Base-by-base conservation (phyloP, 2,329 filamentous ascomycete species). In the Claviceps cyperi region DNA sequence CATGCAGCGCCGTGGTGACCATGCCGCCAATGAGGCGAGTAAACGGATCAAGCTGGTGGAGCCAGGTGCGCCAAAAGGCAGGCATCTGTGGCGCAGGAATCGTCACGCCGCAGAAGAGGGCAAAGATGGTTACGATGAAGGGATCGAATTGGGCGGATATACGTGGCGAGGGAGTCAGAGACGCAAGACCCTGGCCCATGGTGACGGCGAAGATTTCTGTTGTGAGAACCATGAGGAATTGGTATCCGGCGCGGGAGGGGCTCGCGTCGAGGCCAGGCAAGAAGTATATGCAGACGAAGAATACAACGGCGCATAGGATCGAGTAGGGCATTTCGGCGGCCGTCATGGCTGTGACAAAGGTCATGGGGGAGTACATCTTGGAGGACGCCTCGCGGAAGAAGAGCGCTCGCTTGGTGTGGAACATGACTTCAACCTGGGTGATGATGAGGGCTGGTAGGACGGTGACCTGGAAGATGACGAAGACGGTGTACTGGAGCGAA, bases 401-500 rank as follows among this genome's bases (percentile, higher is more conserved):
- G 55, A 94, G 83, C 60, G 86, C 75, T 43, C 88, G 79, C 54
- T 84, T 82, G 59, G 90, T 72, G 60, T 89, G 83, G 64, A 86
- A 94, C 69, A 89, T 90, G 40, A 69, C 61, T 65, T 94, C 84
- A 49, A 94, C 84, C 60, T 94, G 87, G 1, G 82, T 80, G 51
- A 94, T 79, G 63, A 94, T 87, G 32, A 94, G 73, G 1, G 86
- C 85, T 0, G 88, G 87, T 24, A 95, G 74, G 21, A 94, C 85
- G 0, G 86, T 88, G 48, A 89, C 80, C 64, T 94, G 87, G 77
- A 95, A 95, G 64, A 92, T 86, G 65, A 91, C 80, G 66, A 95
- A 95, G 54, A 95, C 77, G 53, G 83, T 82, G 70, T 92, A 86
- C 65, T 95, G 89, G 4, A 95, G 74, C 1, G 83, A 86, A 1